Base-by-base conservation (phyloP, 257 asterid genomes). In the Rauvolfia tetraphylla region DNA sequence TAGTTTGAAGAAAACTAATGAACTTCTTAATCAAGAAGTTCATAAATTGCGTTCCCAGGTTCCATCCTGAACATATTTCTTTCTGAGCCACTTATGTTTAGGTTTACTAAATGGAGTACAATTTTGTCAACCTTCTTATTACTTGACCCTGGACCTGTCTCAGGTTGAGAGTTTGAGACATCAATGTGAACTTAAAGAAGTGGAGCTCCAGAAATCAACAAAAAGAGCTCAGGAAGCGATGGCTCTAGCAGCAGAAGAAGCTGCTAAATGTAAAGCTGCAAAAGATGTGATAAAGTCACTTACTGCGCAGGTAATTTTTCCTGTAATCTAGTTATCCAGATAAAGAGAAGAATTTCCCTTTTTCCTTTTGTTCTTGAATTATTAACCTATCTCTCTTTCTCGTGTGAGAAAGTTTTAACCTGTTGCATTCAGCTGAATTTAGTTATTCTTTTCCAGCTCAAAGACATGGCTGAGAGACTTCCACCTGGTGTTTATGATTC, bases 231-330 rank as follows among this genome's bases (percentile, higher is more conserved):
- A 92, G 88, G 99, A 91, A 84, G 96, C 99, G 48, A 81, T 89
- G 91, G 78, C 86, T 27, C 57, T 91, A 76, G 98, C 96, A 73
- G 84, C 96, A 17, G 99, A 95, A 73, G 99, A 95, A 86, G 91
- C 98, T 70, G 88, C 93, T 39, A 95, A 92, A 83, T 90, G 94
- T 84, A 91, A 84, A 88, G 97, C 97, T 75, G 99, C 98, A 67
- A 95, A 95, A 82, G 99, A 92, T 79, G 98, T 93, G 79, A 95
- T 92, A 34, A 95, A 91, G 78, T 91, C 96, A 25, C 98, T 95
- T 53, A 87, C 97, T 29, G 90, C 96, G 6, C 99, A 95, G 98
- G 99, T 92, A n/a, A 46, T 56, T 73, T 73, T 38, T 46, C 49
- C 23, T 25, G 15, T 66, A 9, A 31, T 5, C 20, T 36, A 61